A percentile compares a stretch with the other conserved stretches of the same genome.
phyloP scores from a whole-genome alignment of 805 yeast genomes.

The Lipomyces anomalus region DNA sequence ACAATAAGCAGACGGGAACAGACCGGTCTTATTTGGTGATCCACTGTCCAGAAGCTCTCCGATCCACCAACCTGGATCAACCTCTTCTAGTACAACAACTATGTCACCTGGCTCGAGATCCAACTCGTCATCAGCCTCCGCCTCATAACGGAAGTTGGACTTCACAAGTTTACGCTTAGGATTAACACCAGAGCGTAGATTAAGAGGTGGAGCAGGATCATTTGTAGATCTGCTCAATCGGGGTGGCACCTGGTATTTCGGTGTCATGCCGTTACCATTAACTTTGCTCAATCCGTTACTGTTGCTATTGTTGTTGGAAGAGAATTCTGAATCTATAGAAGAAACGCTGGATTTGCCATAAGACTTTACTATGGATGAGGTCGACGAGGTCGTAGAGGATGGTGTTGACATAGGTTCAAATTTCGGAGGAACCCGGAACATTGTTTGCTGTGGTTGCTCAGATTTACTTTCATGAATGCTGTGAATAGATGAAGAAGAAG shows the following conservation, averaged over 20 bases:
- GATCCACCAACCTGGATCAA: conserved; percentile 26
- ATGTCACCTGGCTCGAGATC: conserved; percentile 24
- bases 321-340: background rate
- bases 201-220: conserved; percentile 20
- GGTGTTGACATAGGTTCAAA: background rate
- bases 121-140: conserved; percentile 25
- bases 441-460: no score
- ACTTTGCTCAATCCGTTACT: no score
- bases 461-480: no score
- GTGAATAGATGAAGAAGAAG: conserved; percentile 11
- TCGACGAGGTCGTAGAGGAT: background rate
- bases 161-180: conserved; percentile 20
- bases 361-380: background rate
- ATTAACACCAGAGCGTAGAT: conserved; percentile 15
- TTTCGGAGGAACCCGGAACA: background rate
- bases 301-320: no score
- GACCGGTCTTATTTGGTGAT: conserved; percentile 12
- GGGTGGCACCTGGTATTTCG: conserved; percentile 10
- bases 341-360: background rate
- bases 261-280: no score
- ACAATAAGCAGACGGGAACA: conserved; percentile 26
- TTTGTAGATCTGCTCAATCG: conserved; percentile 18
- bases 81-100: conserved; percentile 20
- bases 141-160: conserved; percentile 21
- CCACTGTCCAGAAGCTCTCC: conserved; percentile 19